phyloP scores from a whole-genome alignment of 169 alveolate genomes.

The Plasmodium billcollinsi region DNA sequence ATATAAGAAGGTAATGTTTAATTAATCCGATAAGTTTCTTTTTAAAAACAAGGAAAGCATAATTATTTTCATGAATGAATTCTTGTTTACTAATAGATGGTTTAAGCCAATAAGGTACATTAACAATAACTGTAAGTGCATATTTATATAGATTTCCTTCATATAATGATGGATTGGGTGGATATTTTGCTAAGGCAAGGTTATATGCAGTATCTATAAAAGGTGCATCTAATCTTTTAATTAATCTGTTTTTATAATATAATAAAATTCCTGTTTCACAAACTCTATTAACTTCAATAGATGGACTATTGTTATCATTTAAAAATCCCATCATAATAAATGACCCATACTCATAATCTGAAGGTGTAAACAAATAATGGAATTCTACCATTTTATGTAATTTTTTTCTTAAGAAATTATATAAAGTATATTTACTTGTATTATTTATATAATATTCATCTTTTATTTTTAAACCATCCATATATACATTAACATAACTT shows the following conservation, averaged over 20 bases:
- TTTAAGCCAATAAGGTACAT: conserved; percentile 92
- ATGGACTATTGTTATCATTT: conserved; percentile 82
- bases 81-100: conserved; percentile 93
- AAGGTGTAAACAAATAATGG: conserved; percentile 88
- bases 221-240: conserved; percentile 89
- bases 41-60: conserved; percentile 88
- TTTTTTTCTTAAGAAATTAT: conserved; percentile 79
- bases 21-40: conserved; percentile 80
- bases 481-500: conserved; percentile 61
- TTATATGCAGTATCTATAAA: conserved; percentile 89
- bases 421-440: conserved; percentile 73
- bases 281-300: conserved; percentile 80
- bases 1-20: conserved; percentile 83
- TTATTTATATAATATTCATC: conserved; percentile 73
- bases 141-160: conserved; percentile 84
- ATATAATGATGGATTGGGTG: conserved; percentile 76
- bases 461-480: conserved; percentile 69
- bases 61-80: conserved; percentile 90
- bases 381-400: conserved; percentile 85
- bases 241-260: conserved; percentile 89
- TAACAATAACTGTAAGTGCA: conserved; percentile 89
- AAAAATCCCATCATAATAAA: conserved; percentile 90
- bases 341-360: conserved; percentile 88
- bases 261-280: conserved; percentile 92
- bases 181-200: conserved; percentile 81